Evolutionary conservation across 805 yeast genomes (phyloP).

Genomic region (Lachancea cidri): DNA sequence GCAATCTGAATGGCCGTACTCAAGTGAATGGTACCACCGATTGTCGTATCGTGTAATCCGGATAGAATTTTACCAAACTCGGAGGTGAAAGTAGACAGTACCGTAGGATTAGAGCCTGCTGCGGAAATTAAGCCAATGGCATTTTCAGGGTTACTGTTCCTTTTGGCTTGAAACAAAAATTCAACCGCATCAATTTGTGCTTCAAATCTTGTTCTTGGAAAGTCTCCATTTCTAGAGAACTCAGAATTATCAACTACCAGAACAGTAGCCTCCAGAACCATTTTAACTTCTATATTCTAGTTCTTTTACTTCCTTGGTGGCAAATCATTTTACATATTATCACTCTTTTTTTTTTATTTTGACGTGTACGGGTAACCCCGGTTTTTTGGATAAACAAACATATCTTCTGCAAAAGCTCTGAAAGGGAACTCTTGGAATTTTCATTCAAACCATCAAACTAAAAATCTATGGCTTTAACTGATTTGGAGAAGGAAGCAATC

Average conservation of each 20-base stretch:
- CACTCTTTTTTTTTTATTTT: neutral
- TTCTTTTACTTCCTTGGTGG: conserved; percentile 1
- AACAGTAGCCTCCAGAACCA: conserved; percentile 97
- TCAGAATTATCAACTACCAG: conserved; percentile 94
- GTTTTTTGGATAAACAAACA: neutral
- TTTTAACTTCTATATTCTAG: conserved; percentile 21
- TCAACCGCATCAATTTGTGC: conserved; percentile 92
- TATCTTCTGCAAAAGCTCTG: no score
- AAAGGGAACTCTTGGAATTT: no score
- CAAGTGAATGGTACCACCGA: conserved; percentile 64
- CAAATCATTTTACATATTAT: neutral
- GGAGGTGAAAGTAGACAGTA: conserved; percentile 80
- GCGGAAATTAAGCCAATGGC: conserved; percentile 87
- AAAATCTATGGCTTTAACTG: neutral
- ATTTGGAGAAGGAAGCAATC: neutral
- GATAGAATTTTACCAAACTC: conserved; percentile 82
- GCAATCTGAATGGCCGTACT: conserved; percentile 90
- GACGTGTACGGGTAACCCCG: neutral
- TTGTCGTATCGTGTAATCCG: conserved; percentile 75
- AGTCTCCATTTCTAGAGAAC: conserved; percentile 94
- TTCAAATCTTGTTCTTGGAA: conserved; percentile 77
- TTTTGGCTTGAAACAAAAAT: conserved; percentile 77
- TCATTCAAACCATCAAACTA: neutral
- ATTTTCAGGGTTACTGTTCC: conserved; percentile 86
- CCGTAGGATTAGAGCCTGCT: conserved; percentile 83